A percentile compares a stretch with the other conserved stretches of the same genome.
phyloP scores from a whole-genome alignment of 176 grass and related monocot genomes.

The Carex kokanica region DNA sequence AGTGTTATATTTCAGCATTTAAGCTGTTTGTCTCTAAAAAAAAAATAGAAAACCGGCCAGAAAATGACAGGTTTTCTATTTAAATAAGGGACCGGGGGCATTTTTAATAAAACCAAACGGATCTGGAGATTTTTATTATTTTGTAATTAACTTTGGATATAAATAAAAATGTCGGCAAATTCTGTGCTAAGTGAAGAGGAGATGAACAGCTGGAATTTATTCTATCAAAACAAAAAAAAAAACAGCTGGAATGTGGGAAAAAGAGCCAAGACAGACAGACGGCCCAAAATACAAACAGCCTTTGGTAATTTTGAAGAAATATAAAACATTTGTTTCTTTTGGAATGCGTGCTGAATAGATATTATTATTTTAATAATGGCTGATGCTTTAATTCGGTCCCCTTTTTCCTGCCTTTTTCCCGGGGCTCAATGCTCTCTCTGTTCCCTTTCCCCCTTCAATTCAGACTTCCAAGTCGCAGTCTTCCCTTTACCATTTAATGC shows the following conservation, averaged over 20 bases:
- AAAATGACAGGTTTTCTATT: too few relatives aligned
- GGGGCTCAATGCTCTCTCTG: constrained; percentile 17
- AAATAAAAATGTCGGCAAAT: too few relatives aligned
- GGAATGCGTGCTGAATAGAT: background rate
- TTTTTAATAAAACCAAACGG: too few relatives aligned
- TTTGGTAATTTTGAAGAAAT: background rate
- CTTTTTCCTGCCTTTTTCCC: constrained; percentile 8
- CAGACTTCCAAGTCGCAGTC: background rate
- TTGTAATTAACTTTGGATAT: too few relatives aligned
- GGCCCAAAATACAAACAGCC: background rate
- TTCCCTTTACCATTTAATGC: background rate
- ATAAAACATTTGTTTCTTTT: background rate
- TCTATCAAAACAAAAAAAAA: too few relatives aligned
- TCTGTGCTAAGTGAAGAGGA: background rate
- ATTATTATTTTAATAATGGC: background rate
- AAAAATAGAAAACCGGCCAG: too few relatives aligned
- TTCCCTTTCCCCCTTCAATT: constrained; percentile 17
- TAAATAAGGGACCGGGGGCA: too few relatives aligned
- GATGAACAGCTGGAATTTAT: background rate
- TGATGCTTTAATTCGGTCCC: background rate
- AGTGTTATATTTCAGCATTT: too few relatives aligned
- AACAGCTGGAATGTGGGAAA: background rate
- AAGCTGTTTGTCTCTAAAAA: too few relatives aligned
- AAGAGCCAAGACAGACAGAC: background rate
- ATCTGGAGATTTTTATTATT: too few relatives aligned